phyloP scores from a whole-genome alignment of 2,329 filamentous ascomycete genomes.

The Saccharata proteae region DNA sequence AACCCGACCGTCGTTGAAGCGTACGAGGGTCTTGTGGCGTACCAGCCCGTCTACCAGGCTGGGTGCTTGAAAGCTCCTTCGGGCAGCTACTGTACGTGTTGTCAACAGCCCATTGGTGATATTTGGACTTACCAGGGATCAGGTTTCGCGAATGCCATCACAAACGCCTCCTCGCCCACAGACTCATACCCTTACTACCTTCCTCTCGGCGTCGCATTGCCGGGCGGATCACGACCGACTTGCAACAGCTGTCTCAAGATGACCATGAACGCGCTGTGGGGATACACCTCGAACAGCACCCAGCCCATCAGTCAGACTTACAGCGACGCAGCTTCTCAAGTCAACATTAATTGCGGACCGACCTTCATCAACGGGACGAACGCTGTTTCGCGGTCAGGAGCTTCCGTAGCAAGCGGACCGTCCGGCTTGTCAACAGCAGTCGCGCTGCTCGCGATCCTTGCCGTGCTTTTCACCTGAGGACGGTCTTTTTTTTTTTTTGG shows the following conservation, averaged over 20 bases:
- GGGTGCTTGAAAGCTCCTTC: slow-evolving; percentile 62
- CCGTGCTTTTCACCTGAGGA: too few species aligned
- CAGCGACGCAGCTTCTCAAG: slow-evolving; percentile 53
- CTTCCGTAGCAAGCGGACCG: too few species aligned
- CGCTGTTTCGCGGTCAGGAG: too few species aligned
- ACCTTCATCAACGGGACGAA: slow-evolving; percentile 41
- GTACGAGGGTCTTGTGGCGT: slow-evolving; percentile 63
- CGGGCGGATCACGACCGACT: slow-evolving; percentile 52
- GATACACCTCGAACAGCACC: slow-evolving; percentile 51
- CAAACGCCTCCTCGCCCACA: slow-evolving; percentile 52
- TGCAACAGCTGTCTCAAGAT: slow-evolving; percentile 67
- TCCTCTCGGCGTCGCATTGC: slow-evolving; percentile 62
- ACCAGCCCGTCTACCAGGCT: slow-evolving; percentile 65
- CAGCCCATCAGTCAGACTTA: slow-evolving; percentile 62
- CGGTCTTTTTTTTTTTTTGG: too few species aligned
- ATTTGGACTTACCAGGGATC: slow-evolving; percentile 3
- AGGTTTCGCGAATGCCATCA: slow-evolving; percentile 69
- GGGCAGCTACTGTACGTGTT: slow-evolving; percentile 52
- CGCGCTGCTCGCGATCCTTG: too few species aligned
- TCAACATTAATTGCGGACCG: slow-evolving; percentile 54
- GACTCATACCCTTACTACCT: slow-evolving; percentile 79
- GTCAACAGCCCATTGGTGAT: slow-evolving; percentile 9
- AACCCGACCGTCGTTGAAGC: slow-evolving; percentile 64
- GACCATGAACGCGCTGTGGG: slow-evolving; percentile 71
- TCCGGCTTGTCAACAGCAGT: too few species aligned